phyloP scores from a whole-genome alignment of 176 grass and related monocot genomes.

The Oryza meridionalis region DNA sequence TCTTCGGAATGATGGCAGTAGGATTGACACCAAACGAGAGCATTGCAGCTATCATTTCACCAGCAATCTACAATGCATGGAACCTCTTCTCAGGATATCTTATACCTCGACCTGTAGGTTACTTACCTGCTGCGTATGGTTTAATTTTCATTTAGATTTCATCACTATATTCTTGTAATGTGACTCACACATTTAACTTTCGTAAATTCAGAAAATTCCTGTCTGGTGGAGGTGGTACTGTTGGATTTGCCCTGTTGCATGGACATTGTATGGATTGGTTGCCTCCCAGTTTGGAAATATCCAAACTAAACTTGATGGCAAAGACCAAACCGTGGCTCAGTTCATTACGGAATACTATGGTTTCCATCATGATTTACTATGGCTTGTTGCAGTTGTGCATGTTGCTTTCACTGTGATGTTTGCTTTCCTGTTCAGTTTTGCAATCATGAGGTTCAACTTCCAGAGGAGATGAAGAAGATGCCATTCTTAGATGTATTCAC shows the following conservation, averaged over 20 bases:
- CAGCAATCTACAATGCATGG: constrained; percentile 76
- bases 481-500: constrained; percentile 16
- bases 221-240: constrained; percentile 93
- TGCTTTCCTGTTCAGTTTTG: constrained; percentile 75
- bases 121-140: neutral
- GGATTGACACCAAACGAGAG: constrained; percentile 73
- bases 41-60: constrained; percentile 74
- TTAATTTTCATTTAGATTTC: neutral
- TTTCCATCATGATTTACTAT: constrained; percentile 65
- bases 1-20: constrained; percentile 93
- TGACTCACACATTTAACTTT: constrained; percentile 11
- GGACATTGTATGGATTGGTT: constrained; percentile 80
- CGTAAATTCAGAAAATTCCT: constrained; percentile 51
- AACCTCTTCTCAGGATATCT: constrained; percentile 88
- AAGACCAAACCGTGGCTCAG: neutral
- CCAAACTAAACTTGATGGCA: neutral
- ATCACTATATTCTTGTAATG: neutral
- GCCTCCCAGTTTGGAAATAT: constrained; percentile 72
- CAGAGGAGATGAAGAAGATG: constrained; percentile 64
- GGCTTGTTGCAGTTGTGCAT: constrained; percentile 62
- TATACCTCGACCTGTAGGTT: constrained; percentile 71
- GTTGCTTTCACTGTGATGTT: constrained; percentile 54
- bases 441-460: constrained; percentile 86
- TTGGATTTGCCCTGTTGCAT: constrained; percentile 73
- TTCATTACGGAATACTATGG: constrained; percentile 64